Evolutionary conservation across 2,329 filamentous ascomycete genomes (phyloP).

Genomic region (Cadophora gregata): DNA sequence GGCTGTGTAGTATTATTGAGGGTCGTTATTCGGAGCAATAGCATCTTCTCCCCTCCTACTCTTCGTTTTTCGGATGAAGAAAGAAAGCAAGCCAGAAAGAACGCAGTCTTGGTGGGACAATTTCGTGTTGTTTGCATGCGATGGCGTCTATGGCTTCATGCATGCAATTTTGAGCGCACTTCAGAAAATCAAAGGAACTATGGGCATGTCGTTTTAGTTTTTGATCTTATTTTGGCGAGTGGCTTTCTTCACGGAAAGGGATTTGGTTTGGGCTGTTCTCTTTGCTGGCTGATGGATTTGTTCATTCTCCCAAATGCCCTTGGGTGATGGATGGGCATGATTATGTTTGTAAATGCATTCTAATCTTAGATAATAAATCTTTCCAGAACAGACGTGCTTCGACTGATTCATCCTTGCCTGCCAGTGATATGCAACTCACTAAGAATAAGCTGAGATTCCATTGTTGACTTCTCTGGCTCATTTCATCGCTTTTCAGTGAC

Average conservation of each 20-base stretch:
- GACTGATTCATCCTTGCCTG: not conserved
- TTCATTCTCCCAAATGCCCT: not conserved
- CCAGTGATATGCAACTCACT: too few species aligned
- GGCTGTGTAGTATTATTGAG: slow-evolving; percentile 17
- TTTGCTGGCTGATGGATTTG: not conserved
- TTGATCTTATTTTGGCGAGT: slow-evolving; percentile 2
- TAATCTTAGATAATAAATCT: slow-evolving; percentile 16
- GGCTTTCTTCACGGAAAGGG: slow-evolving; percentile 1
- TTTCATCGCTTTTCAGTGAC: too few species aligned
- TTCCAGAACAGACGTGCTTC: not conserved
- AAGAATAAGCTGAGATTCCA: too few species aligned
- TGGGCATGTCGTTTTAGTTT: not conserved
- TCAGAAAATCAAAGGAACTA: slow-evolving; percentile 17
- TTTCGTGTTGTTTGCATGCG: slow-evolving; percentile 11
- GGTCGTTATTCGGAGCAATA: not conserved
- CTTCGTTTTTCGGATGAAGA: slow-evolving; percentile 12
- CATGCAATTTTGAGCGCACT: slow-evolving; percentile 12
- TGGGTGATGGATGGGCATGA: slow-evolving; percentile 4
- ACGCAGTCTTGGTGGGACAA: slow-evolving; percentile 16
- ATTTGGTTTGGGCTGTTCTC: slow-evolving; percentile 5
- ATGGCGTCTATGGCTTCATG: slow-evolving; percentile 16
- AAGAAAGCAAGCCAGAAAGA: slow-evolving; percentile 13
- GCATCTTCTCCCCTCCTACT: slow-evolving; percentile 15
- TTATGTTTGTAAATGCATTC: slow-evolving; percentile 6
- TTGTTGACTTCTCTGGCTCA: too few species aligned